Base-by-base conservation (phyloP, 148 eudicot genomes). In the Rhododendron molle region DNA sequence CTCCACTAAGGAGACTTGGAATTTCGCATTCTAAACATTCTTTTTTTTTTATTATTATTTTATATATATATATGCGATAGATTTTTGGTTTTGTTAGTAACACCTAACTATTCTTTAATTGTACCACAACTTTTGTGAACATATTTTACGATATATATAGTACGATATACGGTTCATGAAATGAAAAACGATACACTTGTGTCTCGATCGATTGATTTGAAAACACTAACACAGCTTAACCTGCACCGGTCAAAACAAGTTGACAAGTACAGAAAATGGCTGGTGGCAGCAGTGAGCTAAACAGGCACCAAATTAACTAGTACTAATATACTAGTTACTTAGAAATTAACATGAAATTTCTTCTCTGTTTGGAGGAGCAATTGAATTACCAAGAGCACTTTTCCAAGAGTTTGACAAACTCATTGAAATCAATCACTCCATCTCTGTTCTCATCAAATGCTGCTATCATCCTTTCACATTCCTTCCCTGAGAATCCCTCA, bases 401-500 rank as follows among this genome's bases (percentile, higher is more conserved):
- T 46, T 90, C 93, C 89, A 93, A 67, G 43, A 93, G 84, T 84
- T 85, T 84, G 13, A 87, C 47, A 77, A 94, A 94, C 5, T 93
- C 95, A 73, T 20, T 58, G 74, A 93, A 87, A 76, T 90, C 92
- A 62, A 93, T 83, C 74, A 83, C 38, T 21, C 92, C 92, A 88
- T 89, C 94, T n/a, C 88, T 85, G 81, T 93, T 85, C 5, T 82
- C 84, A 89, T 91, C 95, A 90, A 87, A 88, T 23, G 74, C 86
- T 40, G 23, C 76, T 56, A 94, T 91, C 93, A 94, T 91, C 85
- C 80, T 89, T 76, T 47, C 69, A 78, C 97, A 92, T 32, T 76
- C 89, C 44, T 79, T 76, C 76, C 88, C 84, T 0, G 86, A 78
- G 40, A 84, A 88, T 72, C 82, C 88, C 12, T 54, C 23, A 13